Evolutionary conservation across 306 rosid genomes (phyloP).

Genomic region (Vigna unguiculata): DNA sequence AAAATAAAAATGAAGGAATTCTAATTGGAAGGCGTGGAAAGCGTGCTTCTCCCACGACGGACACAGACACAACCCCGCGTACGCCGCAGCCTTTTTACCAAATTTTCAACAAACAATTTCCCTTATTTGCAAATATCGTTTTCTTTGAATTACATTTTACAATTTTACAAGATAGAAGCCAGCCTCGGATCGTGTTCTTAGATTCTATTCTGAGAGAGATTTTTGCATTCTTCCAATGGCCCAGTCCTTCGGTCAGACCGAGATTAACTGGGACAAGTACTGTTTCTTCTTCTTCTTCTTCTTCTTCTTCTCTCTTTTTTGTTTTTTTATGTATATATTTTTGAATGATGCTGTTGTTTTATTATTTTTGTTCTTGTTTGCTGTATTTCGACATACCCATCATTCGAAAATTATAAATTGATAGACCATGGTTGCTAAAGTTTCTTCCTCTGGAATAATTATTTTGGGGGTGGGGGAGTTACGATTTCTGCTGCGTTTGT

Average conservation of each 20-base stretch:
- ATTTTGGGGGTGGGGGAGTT: conserved; percentile 6
- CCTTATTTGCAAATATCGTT: neutral
- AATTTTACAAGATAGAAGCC: neutral
- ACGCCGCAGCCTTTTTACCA: conserved; percentile 41
- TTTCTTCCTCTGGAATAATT: neutral
- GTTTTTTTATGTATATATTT: no score
- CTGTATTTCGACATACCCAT: neutral
- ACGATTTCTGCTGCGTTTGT: conserved; percentile 28
- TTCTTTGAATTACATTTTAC: neutral
- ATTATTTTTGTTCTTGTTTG: neutral
- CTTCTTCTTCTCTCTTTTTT: neutral
- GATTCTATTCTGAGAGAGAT: neutral
- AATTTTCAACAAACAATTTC: neutral
- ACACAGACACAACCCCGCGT: conserved; percentile 9
- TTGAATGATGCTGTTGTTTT: neutral
- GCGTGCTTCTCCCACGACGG: conserved; percentile 9
- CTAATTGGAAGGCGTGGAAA: neutral
- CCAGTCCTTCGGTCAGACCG: conserved; percentile 71
- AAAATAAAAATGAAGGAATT: neutral
- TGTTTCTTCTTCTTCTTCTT: neutral
- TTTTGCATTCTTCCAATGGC: conserved; percentile 53
- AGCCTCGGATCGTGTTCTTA: conserved; percentile 42
- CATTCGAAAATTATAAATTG: conserved; percentile 4
- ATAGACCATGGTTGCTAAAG: neutral
- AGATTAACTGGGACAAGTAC: conserved; percentile 98